These are phyloP conservation scores for Phytophthora melonis DNA, from an alignment of 352 stramenopile genomes.

Conservation along the genomic window DNA sequence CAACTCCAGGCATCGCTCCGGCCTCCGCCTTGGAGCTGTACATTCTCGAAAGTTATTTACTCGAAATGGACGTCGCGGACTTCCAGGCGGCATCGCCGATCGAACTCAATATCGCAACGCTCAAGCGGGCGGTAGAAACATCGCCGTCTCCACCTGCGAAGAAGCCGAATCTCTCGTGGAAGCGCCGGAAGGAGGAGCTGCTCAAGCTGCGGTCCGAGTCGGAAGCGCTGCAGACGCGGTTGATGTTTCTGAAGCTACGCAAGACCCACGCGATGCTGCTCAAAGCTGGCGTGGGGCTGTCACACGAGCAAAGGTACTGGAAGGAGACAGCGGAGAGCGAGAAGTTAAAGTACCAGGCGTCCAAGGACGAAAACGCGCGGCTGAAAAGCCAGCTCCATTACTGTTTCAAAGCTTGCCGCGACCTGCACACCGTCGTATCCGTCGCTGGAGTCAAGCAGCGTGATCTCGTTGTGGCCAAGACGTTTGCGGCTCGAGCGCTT, in stretches of 20 bases:
- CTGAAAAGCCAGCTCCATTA: slow-evolving; percentile 25
- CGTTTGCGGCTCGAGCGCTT: slow-evolving; percentile 3
- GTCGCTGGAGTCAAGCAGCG: slow-evolving; percentile 8
- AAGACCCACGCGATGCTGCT: slow-evolving; percentile 9
- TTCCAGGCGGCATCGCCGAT: background rate
- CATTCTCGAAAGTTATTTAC: slow-evolving; percentile 16
- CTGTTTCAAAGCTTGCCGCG: slow-evolving; percentile 12
- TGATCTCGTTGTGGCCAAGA: slow-evolving; percentile 12
- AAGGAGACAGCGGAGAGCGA: slow-evolving; percentile 13
- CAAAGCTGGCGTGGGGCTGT: slow-evolving; percentile 10
- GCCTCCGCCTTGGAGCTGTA: background rate
- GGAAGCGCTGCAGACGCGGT: slow-evolving; percentile 39
- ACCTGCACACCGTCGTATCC: slow-evolving; percentile 18
- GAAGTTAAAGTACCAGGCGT: slow-evolving; percentile 8
- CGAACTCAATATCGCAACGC: background rate
- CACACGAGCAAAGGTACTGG: slow-evolving; percentile 18
- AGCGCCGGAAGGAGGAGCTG: slow-evolving; percentile 50
- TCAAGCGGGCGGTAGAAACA: background rate
- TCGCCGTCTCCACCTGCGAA: background rate
- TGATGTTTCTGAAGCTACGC: slow-evolving; percentile 36
- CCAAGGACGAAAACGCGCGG: slow-evolving; percentile 7
- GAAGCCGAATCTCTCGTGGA: slow-evolving; percentile 44
- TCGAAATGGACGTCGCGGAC: slow-evolving; percentile 21
- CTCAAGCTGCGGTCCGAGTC: slow-evolving; percentile 30
- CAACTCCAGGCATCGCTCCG: background rate